phyloP scores from a whole-genome alignment of 2,329 filamentous ascomycete species.

The Epichloe baconii region DNA sequence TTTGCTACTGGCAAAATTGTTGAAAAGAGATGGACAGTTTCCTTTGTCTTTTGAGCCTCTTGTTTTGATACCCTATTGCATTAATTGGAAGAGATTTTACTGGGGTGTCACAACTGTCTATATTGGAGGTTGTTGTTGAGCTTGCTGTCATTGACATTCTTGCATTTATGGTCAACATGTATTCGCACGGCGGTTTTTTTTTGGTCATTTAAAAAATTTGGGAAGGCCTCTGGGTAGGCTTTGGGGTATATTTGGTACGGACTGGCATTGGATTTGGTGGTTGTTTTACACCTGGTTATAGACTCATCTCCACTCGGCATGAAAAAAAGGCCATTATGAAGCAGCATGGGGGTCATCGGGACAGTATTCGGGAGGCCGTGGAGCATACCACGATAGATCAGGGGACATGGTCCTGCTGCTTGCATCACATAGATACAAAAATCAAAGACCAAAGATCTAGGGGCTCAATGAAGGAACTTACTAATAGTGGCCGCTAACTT shows the following conservation, averaged over 20 bases:
- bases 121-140: conserved; percentile 8
- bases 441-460: neutral
- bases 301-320: conserved; percentile 39
- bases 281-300: conserved; percentile 20
- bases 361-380: neutral
- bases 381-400: conserved; percentile 10
- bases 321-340: conserved; percentile 13
- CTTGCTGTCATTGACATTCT: neutral
- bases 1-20: conserved; percentile 8
- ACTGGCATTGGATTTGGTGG: conserved; percentile 10
- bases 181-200: conserved; percentile 18
- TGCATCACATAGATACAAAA: conserved; percentile 13
- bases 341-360: conserved; percentile 16
- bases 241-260: conserved; percentile 1
- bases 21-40: conserved; percentile 7
- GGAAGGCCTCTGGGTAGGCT: conserved; percentile 7
- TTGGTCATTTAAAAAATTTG: conserved; percentile 11
- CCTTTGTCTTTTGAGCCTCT: conserved; percentile 5
- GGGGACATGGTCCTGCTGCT: conserved; percentile 17
- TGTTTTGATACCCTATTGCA: conserved; percentile 15
- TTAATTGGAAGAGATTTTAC: conserved; percentile 8
- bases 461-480: neutral
- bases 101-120: conserved; percentile 9
- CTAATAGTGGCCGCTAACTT: too few relatives aligned
- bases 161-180: neutral